Conservation (phyloP, 108 stramenopile genomes). For the Phaeodactylum tricornutum region DNA sequence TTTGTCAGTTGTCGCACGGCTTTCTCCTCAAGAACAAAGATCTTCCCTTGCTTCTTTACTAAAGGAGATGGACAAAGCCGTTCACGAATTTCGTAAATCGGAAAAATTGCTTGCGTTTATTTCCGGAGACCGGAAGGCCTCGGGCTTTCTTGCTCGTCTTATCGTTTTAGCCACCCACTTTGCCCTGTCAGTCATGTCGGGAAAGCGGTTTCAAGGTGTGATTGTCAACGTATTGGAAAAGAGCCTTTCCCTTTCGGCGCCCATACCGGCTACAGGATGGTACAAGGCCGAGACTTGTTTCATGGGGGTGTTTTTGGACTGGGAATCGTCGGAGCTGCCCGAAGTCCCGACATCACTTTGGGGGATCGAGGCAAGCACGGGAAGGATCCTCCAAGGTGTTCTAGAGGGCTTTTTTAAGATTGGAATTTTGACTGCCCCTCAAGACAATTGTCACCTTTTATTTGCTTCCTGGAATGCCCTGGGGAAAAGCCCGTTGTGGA, state of each 20-base stretch:
- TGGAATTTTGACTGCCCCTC: conserved; percentile 33
- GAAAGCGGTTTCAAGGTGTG: too few relatives aligned
- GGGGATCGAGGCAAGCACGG: background rate
- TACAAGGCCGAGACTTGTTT: conserved; percentile 27
- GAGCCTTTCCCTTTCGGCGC: too few relatives aligned
- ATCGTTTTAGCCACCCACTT: too few relatives aligned
- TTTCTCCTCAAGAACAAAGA: conserved; percentile 20
- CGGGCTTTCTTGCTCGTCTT: conserved; percentile 49
- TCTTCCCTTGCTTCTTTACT: too few relatives aligned
- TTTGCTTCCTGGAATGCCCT: conserved; percentile 69
- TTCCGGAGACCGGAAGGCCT: conserved; percentile 19
- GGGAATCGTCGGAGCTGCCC: conserved; percentile 43
- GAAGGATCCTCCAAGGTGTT: conserved; percentile 7
- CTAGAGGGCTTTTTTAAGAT: conserved; percentile 27
- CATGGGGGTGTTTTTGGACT: conserved; percentile 51
- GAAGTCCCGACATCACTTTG: conserved; percentile 3
- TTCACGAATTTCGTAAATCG: too few relatives aligned
- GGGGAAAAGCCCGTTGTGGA: conserved; percentile 22
- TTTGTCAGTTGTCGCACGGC: conserved; percentile 29
- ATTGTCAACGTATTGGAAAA: too few relatives aligned
- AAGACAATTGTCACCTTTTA: conserved; percentile 51
- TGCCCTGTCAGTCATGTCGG: too few relatives aligned
- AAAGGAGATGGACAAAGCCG: too few relatives aligned
- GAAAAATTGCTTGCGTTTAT: background rate
- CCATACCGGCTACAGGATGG: conserved; percentile 9